These are phyloP conservation scores for Fusarium verrucosum DNA, from an alignment of 2,329 filamentous ascomycete species.

Conservation along the genomic window DNA sequence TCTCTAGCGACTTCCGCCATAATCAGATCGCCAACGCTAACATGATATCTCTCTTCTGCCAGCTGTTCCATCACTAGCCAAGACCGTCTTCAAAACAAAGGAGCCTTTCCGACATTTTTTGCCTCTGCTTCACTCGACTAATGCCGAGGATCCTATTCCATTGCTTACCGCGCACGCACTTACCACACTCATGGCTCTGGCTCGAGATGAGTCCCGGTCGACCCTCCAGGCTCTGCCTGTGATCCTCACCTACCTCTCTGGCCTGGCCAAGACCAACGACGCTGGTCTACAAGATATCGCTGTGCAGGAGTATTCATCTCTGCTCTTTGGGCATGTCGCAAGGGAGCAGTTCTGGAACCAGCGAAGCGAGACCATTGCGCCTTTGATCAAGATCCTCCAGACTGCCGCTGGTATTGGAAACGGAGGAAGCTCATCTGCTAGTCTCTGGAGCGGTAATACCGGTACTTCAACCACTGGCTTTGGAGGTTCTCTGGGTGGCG, in stretches of 20 bases:
- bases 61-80: constrained; percentile 84
- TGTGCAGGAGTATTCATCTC: constrained; percentile 86
- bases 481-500: constrained; percentile 74
- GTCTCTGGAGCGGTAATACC: constrained; percentile 67
- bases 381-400: constrained; percentile 82
- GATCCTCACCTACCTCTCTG: constrained; percentile 86
- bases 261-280: constrained; percentile 84
- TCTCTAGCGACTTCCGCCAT: constrained; percentile 13
- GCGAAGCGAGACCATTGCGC: constrained; percentile 82
- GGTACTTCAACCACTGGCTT: constrained; percentile 67
- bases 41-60: constrained; percentile 32
- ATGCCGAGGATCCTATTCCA: constrained; percentile 80
- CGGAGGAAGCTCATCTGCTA: constrained; percentile 69
- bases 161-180: constrained; percentile 90
- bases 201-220: constrained; percentile 69
- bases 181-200: constrained; percentile 76
- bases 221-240: constrained; percentile 82
- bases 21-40: constrained; percentile 27
- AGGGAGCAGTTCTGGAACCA: constrained; percentile 92
- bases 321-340: constrained; percentile 78
- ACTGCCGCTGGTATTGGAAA: constrained; percentile 77
- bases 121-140: constrained; percentile 83
- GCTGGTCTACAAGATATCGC: constrained; percentile 94
- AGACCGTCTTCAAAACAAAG: constrained; percentile 76
- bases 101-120: constrained; percentile 86